Evolutionary conservation across 192 early-diverging fungal genomes (phyloP).

Genomic region (Dissophora ornata): DNA sequence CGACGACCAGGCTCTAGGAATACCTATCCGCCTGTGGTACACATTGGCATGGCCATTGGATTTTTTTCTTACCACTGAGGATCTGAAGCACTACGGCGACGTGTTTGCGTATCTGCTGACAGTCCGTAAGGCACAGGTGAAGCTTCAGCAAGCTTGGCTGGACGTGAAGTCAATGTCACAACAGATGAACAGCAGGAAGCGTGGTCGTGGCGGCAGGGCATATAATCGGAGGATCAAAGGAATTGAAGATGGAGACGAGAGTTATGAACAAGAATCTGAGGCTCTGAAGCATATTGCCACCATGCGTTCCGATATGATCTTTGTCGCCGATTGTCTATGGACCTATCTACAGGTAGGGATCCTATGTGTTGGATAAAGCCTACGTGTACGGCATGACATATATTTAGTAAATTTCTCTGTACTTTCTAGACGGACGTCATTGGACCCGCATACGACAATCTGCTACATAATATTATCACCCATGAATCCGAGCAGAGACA

Average conservation of each 20-base stretch:
- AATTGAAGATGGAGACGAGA: constrained; percentile 11
- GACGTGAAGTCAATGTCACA: constrained; percentile 58
- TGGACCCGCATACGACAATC: constrained; percentile 44
- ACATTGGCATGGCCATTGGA: constrained; percentile 75
- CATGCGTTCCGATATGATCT: constrained; percentile 69
- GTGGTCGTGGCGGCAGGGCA: constrained; percentile 8
- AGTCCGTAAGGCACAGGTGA: constrained; percentile 66
- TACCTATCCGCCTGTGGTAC: constrained; percentile 66
- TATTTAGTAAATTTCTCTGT: background rate
- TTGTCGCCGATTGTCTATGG: constrained; percentile 80
- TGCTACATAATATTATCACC: constrained; percentile 35
- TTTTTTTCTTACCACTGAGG: constrained; percentile 68
- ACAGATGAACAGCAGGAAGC: constrained; percentile 19
- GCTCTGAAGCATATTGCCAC: constrained; percentile 61
- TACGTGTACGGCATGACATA: too few relatives aligned
- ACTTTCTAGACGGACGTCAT: constrained; percentile 56
- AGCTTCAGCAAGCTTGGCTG: constrained; percentile 57
- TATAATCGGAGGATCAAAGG: constrained; percentile 9
- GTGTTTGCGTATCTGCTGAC: constrained; percentile 72
- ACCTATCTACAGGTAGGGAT: constrained; percentile 72
- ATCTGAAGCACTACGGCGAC: constrained; percentile 69
- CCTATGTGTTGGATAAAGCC: too few relatives aligned
- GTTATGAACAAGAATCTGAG: constrained; percentile 20
- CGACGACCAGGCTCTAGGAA: constrained; percentile 64
- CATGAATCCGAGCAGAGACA: constrained; percentile 15